Base-by-base conservation (phyloP, 768 basidiomycete genomes). In the Termitomyces sp. region DNA sequence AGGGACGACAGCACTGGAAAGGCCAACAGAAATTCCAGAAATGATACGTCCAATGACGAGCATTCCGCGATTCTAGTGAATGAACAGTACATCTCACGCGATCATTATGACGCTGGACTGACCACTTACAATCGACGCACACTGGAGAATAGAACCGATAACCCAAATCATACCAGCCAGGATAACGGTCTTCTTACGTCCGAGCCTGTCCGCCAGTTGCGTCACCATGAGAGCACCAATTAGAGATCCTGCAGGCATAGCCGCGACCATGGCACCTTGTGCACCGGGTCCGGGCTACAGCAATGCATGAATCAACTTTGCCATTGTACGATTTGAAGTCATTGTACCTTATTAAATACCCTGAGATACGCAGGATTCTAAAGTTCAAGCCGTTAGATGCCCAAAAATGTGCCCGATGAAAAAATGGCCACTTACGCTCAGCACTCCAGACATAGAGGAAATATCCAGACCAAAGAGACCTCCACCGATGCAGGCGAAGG, bases 401-500 rank as follows among this genome's bases (percentile, higher is more conserved):
- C 40, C 11, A 54, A 46, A 53, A 15, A n/a, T 31, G 4, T 15
- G 1, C 19, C 12, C 3, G 46, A 43, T 3, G 9, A 35, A 12
- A 2, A 26, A 28, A 8, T 33, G 14, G 4, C 15, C 35, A 66
- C 73, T 58, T 62, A 83, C 82, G 54, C 67, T 85, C 61, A 89
- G 70, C 51, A 89, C 86, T 8, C 84, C 87, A 50, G 87, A 86
- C 87, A 89, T 89, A 66, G 86, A 89, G 64, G 87, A 86, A 65
- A 90, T 88, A 75, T 90, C 88, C 73, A 90, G 67, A 68, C 88
- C 88, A 66, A 89, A 90, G 38, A 90, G 79, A 49, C 85, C 85
- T 62, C 87, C 87, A 38, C 88, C 87, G 60, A 90, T 89, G 67
- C 88, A 90, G 69, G 88, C 87, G 70, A 90, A 90, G 17, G 85